Conservation (phyloP, 1,139 yeast genomes). For the Candida sanyaensis region DNA sequence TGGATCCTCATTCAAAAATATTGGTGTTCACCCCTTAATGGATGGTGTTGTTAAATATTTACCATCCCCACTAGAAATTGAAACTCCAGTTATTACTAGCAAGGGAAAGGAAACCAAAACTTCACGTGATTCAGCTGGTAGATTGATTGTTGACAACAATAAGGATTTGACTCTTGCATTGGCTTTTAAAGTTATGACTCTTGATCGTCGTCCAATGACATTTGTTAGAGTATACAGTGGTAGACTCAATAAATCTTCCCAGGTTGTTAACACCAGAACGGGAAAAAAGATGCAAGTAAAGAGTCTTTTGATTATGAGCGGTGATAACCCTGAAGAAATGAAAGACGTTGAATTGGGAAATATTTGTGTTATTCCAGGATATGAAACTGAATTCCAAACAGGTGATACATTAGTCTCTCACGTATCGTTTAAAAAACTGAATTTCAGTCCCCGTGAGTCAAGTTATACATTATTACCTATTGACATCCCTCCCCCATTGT, state of each 20-base stretch:
- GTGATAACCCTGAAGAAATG: slow-evolving; percentile 79
- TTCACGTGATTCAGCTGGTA: slow-evolving; percentile 43
- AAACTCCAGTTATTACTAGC: slow-evolving; percentile 51
- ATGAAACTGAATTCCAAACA: slow-evolving; percentile 70
- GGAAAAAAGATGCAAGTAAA: slow-evolving; percentile 68
- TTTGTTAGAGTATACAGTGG: slow-evolving; percentile 91
- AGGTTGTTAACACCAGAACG: slow-evolving; percentile 67
- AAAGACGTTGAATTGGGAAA: slow-evolving; percentile 67
- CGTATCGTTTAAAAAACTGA: slow-evolving; percentile 38
- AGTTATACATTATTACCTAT: slow-evolving; percentile 71
- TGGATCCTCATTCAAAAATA: slow-evolving; percentile 90
- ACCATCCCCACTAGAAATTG: slow-evolving; percentile 77
- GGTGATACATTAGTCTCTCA: slow-evolving; percentile 86
- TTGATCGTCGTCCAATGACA: slow-evolving; percentile 75
- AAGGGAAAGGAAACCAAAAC: slow-evolving; percentile 22
- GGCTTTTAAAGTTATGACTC: slow-evolving; percentile 90
- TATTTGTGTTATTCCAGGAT: slow-evolving; percentile 85
- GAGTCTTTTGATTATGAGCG: slow-evolving; percentile 81
- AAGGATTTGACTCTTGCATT: slow-evolving; percentile 70
- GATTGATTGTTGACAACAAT: slow-evolving; percentile 56
- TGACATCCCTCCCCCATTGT: slow-evolving; percentile 88
- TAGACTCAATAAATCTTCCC: slow-evolving; percentile 58
- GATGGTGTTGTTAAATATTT: slow-evolving; percentile 78
- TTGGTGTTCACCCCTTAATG: slow-evolving; percentile 92
- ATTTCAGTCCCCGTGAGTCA: slow-evolving; percentile 51